A percentile compares a stretch with the other conserved stretches of the same genome.
Evolutionary conservation across 2,329 filamentous ascomycete genomes (phyloP).

Genomic region (Apiospora kogelbergensis): DNA sequence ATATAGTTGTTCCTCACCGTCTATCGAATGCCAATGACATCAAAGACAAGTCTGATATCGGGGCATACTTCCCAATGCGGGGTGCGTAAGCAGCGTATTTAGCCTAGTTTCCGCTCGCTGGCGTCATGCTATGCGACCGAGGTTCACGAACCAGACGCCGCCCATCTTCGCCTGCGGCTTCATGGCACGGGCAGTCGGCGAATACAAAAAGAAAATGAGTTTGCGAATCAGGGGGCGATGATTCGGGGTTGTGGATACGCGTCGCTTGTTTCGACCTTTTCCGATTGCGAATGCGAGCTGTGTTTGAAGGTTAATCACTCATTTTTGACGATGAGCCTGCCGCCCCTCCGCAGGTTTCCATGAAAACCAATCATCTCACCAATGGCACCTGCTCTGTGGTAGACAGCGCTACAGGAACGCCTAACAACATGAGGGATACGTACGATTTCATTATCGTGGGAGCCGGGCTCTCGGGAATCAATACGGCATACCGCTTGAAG

Average conservation of each 20-base stretch:
- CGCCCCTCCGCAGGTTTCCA: background rate
- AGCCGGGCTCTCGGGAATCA: conserved; percentile 60
- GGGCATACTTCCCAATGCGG: background rate
- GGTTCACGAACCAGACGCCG: background rate
- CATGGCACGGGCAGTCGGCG: background rate
- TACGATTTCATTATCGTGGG: conserved; percentile 65
- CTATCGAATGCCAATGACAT: too few relatives aligned
- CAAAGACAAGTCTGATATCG: too few relatives aligned
- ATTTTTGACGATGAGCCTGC: background rate
- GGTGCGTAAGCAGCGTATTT: background rate
- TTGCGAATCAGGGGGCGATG: background rate
- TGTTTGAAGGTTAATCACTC: background rate
- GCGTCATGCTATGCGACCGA: background rate
- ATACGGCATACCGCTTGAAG: conserved; percentile 65
- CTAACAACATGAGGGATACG: background rate
- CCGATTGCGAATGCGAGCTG: background rate
- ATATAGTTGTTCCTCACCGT: too few relatives aligned
- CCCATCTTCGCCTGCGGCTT: background rate
- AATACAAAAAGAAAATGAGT: background rate
- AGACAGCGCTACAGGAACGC: too few relatives aligned
- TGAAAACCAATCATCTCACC: background rate
- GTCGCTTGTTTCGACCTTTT: background rate
- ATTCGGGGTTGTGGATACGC: background rate
- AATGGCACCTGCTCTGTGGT: background rate
- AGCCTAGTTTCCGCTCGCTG: background rate